Evolutionary conservation across 441 rosid genomes (phyloP), one percentile per base, ranked within the genome.

Genomic region (Gossypium davidsonii): DNA sequence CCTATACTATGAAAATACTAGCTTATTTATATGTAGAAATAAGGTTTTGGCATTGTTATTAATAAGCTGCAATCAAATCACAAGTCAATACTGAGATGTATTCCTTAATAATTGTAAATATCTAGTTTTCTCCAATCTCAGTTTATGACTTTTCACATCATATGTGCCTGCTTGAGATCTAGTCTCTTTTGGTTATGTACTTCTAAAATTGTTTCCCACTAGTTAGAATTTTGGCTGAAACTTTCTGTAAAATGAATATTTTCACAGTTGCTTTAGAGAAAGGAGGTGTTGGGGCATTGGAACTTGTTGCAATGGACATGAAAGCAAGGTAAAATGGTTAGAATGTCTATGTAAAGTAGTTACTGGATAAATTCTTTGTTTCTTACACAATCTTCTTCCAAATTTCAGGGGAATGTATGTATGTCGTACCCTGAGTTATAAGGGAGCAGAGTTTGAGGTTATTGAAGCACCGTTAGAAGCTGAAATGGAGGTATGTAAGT

Each of bases 241-340:
- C 59, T 65, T 70, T 26, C 68, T 53, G 55, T 72, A 58, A 71
- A 67, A 39, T 68, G 60, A 31, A 71, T 59, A 34, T 82, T 74
- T 23, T 78, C 75, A 81, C 95, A 95, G 99, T 85, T 82, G 94
- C 98, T 77, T 87, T 95, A 77, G 99, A 95, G 63, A 95, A 95
- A 82, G 98, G 99, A 49, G 99, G 99, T 56, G 98, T 91, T 70
- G 99, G 99, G 63, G 98, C 99, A 12, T 77, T 95, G 82, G 99
- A 95, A 86, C 96, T 95, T 83, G 98, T 95, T 83, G 99, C 99
- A 64, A 95, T 95, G 99, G 99, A 95, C 86, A 95, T 95, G 99
- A 95, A 95, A 91, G 98, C 98, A 59, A 93, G 99, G 99, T 94
- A 71, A 78, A 71, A 61, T 73, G n/a, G 71, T 71, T 74, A 57